These are phyloP conservation scores for Microdochium paspali DNA, from an alignment of 2,329 filamentous ascomycete species.

Conservation along the genomic window DNA sequence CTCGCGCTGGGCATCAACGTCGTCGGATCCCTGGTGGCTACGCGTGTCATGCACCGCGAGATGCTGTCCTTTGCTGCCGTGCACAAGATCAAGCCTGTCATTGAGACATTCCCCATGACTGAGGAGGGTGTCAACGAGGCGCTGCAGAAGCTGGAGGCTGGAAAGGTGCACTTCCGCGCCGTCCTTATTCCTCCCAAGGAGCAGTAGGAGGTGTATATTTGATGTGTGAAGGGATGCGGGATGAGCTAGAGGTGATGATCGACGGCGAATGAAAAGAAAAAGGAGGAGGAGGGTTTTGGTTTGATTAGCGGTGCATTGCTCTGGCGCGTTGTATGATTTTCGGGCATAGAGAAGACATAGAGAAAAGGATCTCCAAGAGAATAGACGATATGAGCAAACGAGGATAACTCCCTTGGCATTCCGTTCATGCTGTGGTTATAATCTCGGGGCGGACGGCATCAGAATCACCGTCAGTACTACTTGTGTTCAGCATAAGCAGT, in stretches of 20 bases:
- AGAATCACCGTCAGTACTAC: too few species aligned
- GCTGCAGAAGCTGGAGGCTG: conserved; percentile 21
- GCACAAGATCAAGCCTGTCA: conserved; percentile 43
- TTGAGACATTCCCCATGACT: conserved; percentile 44
- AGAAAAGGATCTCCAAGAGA: too few species aligned
- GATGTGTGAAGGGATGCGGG: not conserved
- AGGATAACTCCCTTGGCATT: too few species aligned
- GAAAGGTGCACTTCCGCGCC: conserved; percentile 22
- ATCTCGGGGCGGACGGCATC: too few species aligned
- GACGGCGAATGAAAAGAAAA: too few species aligned
- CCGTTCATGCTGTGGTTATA: too few species aligned
- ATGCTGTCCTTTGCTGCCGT: conserved; percentile 49
- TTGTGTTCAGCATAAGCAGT: too few species aligned
- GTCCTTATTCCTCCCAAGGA: conserved; percentile 14
- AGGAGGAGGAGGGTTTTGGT: not conserved
- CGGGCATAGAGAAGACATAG: not conserved
- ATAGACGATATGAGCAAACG: too few species aligned
- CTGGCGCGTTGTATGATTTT: not conserved
- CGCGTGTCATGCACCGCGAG: conserved; percentile 37
- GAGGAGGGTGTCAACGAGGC: conserved; percentile 23
- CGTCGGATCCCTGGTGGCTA: conserved; percentile 44
- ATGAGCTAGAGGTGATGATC: too few species aligned
- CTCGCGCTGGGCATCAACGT: conserved; percentile 41
- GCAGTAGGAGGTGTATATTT: not conserved
- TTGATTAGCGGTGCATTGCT: not conserved